These are phyloP conservation scores for Yamadazyma taylorii DNA, from an alignment of 1,139 yeast genomes.

Conservation along the genomic window DNA sequence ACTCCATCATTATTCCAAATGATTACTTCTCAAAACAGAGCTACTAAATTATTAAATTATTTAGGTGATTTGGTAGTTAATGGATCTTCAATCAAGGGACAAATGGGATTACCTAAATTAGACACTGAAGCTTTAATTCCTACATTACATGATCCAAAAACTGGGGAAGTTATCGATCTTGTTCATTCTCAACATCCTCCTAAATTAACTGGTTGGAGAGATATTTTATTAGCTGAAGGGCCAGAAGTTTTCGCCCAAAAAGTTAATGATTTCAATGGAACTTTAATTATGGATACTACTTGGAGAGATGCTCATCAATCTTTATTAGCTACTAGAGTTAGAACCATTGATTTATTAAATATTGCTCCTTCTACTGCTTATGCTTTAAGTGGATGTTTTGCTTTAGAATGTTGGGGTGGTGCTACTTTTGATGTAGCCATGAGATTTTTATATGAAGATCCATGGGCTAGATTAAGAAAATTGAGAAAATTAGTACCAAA, in stretches of 20 bases:
- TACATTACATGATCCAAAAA: conserved; percentile 55
- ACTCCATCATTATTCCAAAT: conserved; percentile 94
- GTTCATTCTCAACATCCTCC: conserved; percentile 24
- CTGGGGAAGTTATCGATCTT: conserved; percentile 61
- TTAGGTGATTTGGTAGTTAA: conserved; percentile 92
- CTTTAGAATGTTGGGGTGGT: conserved; percentile 99
- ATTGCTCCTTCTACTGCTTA: conserved; percentile 94
- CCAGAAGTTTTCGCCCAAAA: conserved; percentile 87
- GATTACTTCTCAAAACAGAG: conserved; percentile 95
- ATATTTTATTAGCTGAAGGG: conserved; percentile 77
- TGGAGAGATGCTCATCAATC: conserved; percentile 99
- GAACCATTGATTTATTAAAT: conserved; percentile 87
- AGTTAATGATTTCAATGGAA: conserved; percentile 81
- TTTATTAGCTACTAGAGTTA: conserved; percentile 93
- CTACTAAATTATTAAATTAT: conserved; percentile 86
- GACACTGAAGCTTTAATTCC: conserved; percentile 76
- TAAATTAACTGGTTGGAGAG: conserved; percentile 84
- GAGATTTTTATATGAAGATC: conserved; percentile 98
- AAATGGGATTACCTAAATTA: conserved; percentile 87
- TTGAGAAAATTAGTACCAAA: conserved; percentile 91
- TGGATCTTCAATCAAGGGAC: conserved; percentile 95
- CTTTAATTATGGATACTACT: conserved; percentile 94
- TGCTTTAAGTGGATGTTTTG: conserved; percentile 88
- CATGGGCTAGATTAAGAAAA: conserved; percentile 93
- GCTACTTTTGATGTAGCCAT: conserved; percentile 98